Evolutionary conservation across 2,329 filamentous ascomycete species (phyloP).

Genomic region (Dothistroma pini): DNA sequence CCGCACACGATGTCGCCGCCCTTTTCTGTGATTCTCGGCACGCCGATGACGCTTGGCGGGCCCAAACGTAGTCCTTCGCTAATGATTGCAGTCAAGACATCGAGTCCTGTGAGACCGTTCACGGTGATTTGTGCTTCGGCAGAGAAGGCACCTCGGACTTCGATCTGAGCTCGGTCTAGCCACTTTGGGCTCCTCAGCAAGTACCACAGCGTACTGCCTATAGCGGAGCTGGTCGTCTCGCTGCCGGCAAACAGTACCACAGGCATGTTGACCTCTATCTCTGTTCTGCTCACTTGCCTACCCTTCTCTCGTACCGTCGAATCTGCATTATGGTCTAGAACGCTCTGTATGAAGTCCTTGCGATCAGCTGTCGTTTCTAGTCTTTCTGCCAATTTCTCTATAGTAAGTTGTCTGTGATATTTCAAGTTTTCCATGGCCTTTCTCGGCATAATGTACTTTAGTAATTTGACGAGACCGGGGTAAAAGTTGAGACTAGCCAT

Average conservation of each 20-base stretch:
- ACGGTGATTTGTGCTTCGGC: background rate
- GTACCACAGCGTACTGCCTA: slow-evolving; percentile 6
- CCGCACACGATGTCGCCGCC: slow-evolving; percentile 7
- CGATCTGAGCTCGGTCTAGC: background rate
- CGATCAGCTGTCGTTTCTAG: background rate
- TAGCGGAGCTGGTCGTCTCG: slow-evolving; percentile 5
- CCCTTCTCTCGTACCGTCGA: background rate
- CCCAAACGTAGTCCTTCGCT: slow-evolving; percentile 3
- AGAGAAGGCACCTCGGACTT: background rate
- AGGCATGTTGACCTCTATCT: slow-evolving; percentile 7
- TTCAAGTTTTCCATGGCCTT: background rate
- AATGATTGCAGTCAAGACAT: slow-evolving; percentile 5
- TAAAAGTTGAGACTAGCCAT: slow-evolving; percentile 7
- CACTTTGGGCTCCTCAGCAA: background rate
- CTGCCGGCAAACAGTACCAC: slow-evolving; percentile 7
- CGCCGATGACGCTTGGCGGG: slow-evolving; percentile 1
- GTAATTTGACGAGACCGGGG: background rate
- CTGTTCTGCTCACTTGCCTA: background rate
- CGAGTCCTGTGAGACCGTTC: background rate
- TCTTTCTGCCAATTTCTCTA: slow-evolving; percentile 4
- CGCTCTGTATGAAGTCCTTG: slow-evolving; percentile 8
- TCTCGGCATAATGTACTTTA: slow-evolving; percentile 1
- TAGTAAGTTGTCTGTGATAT: slow-evolving; percentile 4
- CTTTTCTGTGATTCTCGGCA: slow-evolving; percentile 1
- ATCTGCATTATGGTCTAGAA: slow-evolving; percentile 4